These are phyloP conservation scores for Sicyos baderoa DNA, from an alignment of 306 rosid species.

Conservation along the genomic window DNA sequence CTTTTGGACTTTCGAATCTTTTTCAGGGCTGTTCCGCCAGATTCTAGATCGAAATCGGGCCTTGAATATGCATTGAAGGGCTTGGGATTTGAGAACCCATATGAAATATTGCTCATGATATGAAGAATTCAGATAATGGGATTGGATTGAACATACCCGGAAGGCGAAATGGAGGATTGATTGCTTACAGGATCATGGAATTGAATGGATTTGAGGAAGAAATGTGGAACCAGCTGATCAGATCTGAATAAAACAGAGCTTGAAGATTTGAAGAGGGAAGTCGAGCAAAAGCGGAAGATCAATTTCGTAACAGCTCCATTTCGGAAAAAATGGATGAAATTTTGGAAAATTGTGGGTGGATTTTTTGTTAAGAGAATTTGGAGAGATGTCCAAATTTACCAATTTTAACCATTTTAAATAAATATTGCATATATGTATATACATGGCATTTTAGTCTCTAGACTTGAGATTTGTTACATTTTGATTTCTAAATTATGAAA, in stretches of 20 bases:
- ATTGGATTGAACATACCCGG: constrained; percentile 15
- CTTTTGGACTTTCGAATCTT: constrained; percentile 48
- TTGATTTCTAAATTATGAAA: too few species aligned
- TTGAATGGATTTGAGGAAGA: neutral
- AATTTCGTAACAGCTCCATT: neutral
- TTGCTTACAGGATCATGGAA: neutral
- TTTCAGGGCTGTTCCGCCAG: constrained; percentile 35
- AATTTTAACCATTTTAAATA: too few species aligned
- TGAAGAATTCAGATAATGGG: neutral
- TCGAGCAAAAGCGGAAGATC: neutral
- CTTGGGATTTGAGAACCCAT: constrained; percentile 48
- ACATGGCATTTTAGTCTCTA: too few species aligned
- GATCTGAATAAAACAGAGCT: constrained; percentile 1
- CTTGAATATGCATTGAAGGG: constrained; percentile 52
- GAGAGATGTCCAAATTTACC: too few species aligned
- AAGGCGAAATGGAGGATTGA: neutral
- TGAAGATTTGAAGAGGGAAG: neutral
- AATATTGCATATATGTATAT: too few species aligned
- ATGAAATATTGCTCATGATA: constrained; percentile 48
- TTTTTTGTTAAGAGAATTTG: too few species aligned
- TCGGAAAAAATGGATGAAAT: neutral
- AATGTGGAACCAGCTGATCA: neutral
- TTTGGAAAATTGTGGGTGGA: neutral
- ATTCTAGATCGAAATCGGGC: constrained; percentile 68
- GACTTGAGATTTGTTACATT: too few species aligned